Evolutionary conservation across 2,329 filamentous ascomycete genomes (phyloP).

Genomic region (Coleophoma crateriformis): DNA sequence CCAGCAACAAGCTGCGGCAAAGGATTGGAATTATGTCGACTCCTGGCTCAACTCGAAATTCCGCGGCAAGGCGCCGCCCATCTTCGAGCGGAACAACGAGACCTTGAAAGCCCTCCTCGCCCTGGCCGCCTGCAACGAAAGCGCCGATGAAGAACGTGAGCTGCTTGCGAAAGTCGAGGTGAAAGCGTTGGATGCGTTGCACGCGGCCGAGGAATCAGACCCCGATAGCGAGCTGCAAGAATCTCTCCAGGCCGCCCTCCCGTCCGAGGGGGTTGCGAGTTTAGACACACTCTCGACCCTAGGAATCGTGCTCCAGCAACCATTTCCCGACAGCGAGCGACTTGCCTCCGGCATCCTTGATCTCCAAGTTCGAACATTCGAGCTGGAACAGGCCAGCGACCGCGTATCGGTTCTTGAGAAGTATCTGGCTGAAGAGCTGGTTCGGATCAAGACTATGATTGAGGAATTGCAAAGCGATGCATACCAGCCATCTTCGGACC

Average conservation of each 20-base stretch:
- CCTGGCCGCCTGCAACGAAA: constrained; percentile 70
- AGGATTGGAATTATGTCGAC: constrained; percentile 88
- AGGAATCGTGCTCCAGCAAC: constrained; percentile 35
- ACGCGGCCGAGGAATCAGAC: constrained; percentile 29
- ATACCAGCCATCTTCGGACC: constrained; percentile 49
- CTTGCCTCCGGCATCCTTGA: constrained; percentile 48
- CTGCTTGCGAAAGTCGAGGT: constrained; percentile 54
- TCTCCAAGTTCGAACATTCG: constrained; percentile 48
- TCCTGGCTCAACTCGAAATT: constrained; percentile 74
- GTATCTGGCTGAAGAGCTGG: constrained; percentile 48
- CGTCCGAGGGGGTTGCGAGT: constrained; percentile 45
- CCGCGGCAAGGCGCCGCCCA: constrained; percentile 54
- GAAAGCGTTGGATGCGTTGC: constrained; percentile 49
- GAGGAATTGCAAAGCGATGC: constrained; percentile 35
- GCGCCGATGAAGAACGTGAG: constrained; percentile 64
- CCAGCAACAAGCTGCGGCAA: constrained; percentile 73
- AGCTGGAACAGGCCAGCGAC: constrained; percentile 46
- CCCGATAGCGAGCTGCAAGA: constrained; percentile 38
- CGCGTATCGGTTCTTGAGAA: constrained; percentile 51
- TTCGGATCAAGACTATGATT: constrained; percentile 32
- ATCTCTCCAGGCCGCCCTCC: constrained; percentile 48
- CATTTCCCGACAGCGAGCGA: constrained; percentile 36
- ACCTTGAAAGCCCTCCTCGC: constrained; percentile 72
- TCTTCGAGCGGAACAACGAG: constrained; percentile 82
- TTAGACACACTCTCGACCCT: constrained; percentile 54